Evolutionary conservation across 2,329 filamentous ascomycete genomes (phyloP).

Genomic region (Curvularia hawaiiensis): DNA sequence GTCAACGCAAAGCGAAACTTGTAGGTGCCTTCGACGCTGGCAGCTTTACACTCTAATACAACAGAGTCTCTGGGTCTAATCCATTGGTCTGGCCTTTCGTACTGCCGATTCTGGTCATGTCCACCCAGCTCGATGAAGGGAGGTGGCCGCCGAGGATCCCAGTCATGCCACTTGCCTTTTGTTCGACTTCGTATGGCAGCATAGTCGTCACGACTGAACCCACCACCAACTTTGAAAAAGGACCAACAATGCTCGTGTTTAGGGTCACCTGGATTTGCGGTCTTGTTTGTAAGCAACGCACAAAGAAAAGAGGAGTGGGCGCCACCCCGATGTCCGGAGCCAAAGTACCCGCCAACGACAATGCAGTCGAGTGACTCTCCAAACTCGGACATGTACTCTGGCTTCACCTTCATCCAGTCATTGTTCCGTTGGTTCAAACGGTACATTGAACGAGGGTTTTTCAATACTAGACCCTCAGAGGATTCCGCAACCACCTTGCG

Average conservation of each 20-base stretch:
- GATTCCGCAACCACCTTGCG: constrained; percentile 84
- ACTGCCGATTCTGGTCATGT: constrained; percentile 66
- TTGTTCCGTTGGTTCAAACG: constrained; percentile 87
- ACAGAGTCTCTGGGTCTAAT: constrained; percentile 88
- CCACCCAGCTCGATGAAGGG: constrained; percentile 82
- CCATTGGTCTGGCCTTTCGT: constrained; percentile 88
- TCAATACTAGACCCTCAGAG: constrained; percentile 89
- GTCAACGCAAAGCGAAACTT: constrained; percentile 79
- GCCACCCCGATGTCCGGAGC: constrained; percentile 83
- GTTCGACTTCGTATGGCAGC: constrained; percentile 80
- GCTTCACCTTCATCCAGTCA: constrained; percentile 98
- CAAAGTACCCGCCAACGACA: constrained; percentile 91
- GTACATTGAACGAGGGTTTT: constrained; percentile 89
- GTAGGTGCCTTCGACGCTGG: constrained; percentile 74
- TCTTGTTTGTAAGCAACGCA: constrained; percentile 76
- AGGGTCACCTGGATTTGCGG: constrained; percentile 60
- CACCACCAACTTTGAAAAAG: constrained; percentile 99
- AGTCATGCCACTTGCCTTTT: constrained; percentile 88
- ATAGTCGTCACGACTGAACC: constrained; percentile 85
- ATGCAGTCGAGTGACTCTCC: constrained; percentile 91
- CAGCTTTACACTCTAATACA: constrained; percentile 87
- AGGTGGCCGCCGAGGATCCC: constrained; percentile 79
- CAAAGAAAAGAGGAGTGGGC: constrained; percentile 87
- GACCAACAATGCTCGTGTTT: constrained; percentile 80
- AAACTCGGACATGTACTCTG: constrained; percentile 97